These are phyloP conservation scores for Brassica juncea DNA, from an alignment of 345 rosid species.

Conservation along the genomic window DNA sequence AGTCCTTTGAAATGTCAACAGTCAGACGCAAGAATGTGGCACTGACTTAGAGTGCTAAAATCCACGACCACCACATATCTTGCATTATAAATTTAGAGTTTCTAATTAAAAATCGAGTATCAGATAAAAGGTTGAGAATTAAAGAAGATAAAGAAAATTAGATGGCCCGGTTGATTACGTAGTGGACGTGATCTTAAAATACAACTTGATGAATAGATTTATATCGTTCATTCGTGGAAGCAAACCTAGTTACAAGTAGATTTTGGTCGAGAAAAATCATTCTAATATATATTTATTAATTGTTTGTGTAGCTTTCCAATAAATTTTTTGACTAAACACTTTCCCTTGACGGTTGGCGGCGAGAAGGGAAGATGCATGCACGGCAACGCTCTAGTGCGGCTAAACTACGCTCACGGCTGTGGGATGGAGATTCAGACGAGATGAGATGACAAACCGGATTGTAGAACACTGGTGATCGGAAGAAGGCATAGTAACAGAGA, in stretches of 20 bases:
- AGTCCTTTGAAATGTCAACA: constrained; percentile 25
- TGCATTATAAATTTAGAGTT: background rate
- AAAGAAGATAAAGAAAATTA: background rate
- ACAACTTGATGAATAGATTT: background rate
- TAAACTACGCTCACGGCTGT: too few relatives aligned
- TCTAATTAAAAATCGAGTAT: background rate
- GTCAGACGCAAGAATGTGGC: background rate
- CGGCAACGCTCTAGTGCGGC: too few relatives aligned
- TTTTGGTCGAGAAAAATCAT: background rate
- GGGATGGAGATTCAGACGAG: too few relatives aligned
- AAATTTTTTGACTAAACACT: too few relatives aligned
- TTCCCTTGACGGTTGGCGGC: too few relatives aligned
- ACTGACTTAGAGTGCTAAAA: background rate
- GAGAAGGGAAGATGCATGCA: too few relatives aligned
- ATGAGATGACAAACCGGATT: too few relatives aligned
- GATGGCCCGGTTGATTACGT: constrained; percentile 16
- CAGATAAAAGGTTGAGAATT: background rate
- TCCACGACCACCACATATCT: constrained; percentile 13
- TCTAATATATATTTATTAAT: background rate
- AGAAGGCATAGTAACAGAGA: too few relatives aligned
- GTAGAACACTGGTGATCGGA: too few relatives aligned
- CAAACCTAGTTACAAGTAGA: background rate
- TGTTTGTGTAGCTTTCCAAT: background rate
- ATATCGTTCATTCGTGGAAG: constrained; percentile 15
- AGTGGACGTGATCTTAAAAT: constrained; percentile 1